Evolutionary conservation across 2,329 filamentous ascomycete species (phyloP), one percentile per base, ranked within the genome.

Genomic region (Coniella vitis): DNA sequence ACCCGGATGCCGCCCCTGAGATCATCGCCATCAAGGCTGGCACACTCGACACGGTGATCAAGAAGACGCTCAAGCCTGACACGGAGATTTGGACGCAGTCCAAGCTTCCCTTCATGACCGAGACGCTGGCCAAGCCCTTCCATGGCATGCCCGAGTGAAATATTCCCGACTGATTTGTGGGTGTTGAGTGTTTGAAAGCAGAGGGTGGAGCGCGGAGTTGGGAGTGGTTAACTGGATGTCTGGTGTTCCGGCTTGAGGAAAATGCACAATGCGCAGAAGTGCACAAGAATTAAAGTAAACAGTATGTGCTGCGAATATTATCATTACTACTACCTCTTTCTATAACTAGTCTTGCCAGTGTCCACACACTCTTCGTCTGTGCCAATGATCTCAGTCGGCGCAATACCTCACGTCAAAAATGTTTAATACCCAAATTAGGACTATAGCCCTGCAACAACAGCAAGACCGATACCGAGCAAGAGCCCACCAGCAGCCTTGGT

Each of bases 1-100:
- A 85, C 65, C 82, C 82, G 21, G 81, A 85, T 51, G 77, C 77
- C n/a, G 80, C 81, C n/a, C 81, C 81, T 32, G 73, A 76, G 55
- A 84, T 86, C 67, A 84, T 85, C 57, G 82, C 81, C 53, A 66
- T 85, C 61, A 86, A 86, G 76, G 82, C 73, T 31, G 82, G 82
- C 51, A 81, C 79, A 19, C 70, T 86, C 45, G 77, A 79, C 57
- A 65, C 65, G 1, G 79, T 83, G 63, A 74, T 83, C 59, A 84
- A 84, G 79, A 80, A 83, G 75, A 75, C 64, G 34, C 69, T 86
- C 56, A 83, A 85, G 74, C 82, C 82, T 48, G 75, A 81, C 58
- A 82, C 79, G 57, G 82, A 86, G 69, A 85, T 86, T 68, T 86
- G 82, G 81, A 83, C 80, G 43, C 75, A 71, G 55, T 65, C 77